Evolutionary conservation across 1,284 basidiomycete genomes (phyloP).

Genomic region (Wallemia mellicola): DNA sequence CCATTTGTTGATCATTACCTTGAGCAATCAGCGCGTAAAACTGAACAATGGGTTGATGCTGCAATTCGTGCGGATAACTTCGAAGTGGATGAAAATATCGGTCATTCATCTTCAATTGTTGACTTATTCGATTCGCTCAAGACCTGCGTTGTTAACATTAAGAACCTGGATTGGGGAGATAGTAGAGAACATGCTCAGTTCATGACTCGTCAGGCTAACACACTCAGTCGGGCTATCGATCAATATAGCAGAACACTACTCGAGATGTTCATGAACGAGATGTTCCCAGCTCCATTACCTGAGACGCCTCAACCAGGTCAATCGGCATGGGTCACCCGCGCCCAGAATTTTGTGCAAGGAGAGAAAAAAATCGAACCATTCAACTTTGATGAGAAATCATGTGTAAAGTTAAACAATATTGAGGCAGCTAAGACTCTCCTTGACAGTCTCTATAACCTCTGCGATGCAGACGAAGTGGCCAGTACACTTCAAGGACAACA

Average conservation of each 20-base stretch:
- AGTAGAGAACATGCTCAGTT: slow-evolving; percentile 65
- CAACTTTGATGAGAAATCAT: slow-evolving; percentile 62
- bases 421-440: slow-evolving; percentile 66
- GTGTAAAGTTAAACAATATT: slow-evolving; percentile 93
- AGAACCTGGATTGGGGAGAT: slow-evolving; percentile 74
- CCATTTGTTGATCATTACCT: slow-evolving; percentile 74
- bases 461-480: slow-evolving; percentile 66
- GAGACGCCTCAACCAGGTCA: slow-evolving; percentile 45
- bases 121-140: slow-evolving; percentile 83
- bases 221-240: slow-evolving; percentile 65
- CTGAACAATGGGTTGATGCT: slow-evolving; percentile 72
- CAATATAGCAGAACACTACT: slow-evolving; percentile 72
- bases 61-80: slow-evolving; percentile 77
- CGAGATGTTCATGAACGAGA: slow-evolving; percentile 66
- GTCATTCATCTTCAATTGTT: slow-evolving; percentile 80
- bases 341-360: slow-evolving; percentile 37
- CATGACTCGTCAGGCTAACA: slow-evolving; percentile 65
- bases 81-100: slow-evolving; percentile 46
- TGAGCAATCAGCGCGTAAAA: slow-evolving; percentile 61
- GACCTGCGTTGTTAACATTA: slow-evolving; percentile 62
- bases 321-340: slow-evolving; percentile 81
- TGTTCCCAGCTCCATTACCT: slow-evolving; percentile 46
- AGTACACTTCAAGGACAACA: slow-evolving; percentile 25
- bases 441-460: slow-evolving; percentile 73
- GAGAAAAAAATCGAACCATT: slow-evolving; percentile 81